Percentiles rank a stretch among this genome's conserved stretches.
These are phyloP conservation scores for Sungouiozyma intestinalis DNA, from an alignment of 805 yeast genomes.

Conservation along the genomic window DNA sequence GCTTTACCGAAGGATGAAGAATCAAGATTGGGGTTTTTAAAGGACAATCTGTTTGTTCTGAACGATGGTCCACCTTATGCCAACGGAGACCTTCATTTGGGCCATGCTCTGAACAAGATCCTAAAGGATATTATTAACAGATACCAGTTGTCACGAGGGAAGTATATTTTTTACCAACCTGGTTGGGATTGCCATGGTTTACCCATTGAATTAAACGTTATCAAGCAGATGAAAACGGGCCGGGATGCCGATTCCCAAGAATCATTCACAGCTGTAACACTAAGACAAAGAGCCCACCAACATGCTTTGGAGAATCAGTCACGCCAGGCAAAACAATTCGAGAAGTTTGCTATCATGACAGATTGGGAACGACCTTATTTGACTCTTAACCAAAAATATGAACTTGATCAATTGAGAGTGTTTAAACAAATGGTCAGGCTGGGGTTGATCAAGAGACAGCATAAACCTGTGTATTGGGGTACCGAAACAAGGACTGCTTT, in stretches of 20 bases:
- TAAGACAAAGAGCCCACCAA: slow-evolving; percentile 52
- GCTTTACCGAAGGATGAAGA: slow-evolving; percentile 12
- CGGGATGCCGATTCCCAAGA: slow-evolving; percentile 28
- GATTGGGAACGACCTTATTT: slow-evolving; percentile 66
- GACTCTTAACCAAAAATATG: slow-evolving; percentile 65
- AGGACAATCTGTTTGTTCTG: slow-evolving; percentile 44
- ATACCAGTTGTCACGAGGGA: slow-evolving; percentile 51
- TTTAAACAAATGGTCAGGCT: slow-evolving; percentile 55
- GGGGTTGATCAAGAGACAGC: slow-evolving; percentile 68
- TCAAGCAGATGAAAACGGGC: slow-evolving; percentile 33
- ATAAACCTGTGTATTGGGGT: slow-evolving; percentile 97
- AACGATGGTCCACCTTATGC: slow-evolving; percentile 99
- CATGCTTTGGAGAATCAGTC: slow-evolving; percentile 63
- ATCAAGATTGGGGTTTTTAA: slow-evolving; percentile 14
- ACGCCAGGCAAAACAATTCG: slow-evolving; percentile 54
- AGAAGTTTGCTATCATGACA: slow-evolving; percentile 68
- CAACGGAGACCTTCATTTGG: slow-evolving; percentile 83
- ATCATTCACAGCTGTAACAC: too few relatives aligned
- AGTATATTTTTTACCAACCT: slow-evolving; percentile 62
- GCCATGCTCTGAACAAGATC: slow-evolving; percentile 87
- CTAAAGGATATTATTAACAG: slow-evolving; percentile 79
- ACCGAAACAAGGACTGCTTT: slow-evolving; percentile 87
- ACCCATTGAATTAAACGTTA: slow-evolving; percentile 87
- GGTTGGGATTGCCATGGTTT: slow-evolving; percentile 99
- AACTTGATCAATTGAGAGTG: slow-evolving; percentile 59